Percentiles rank a stretch among this genome's conserved stretches.
Evolutionary conservation across 805 yeast genomes (phyloP).

Genomic region (Yamadazyma akitaensis): DNA sequence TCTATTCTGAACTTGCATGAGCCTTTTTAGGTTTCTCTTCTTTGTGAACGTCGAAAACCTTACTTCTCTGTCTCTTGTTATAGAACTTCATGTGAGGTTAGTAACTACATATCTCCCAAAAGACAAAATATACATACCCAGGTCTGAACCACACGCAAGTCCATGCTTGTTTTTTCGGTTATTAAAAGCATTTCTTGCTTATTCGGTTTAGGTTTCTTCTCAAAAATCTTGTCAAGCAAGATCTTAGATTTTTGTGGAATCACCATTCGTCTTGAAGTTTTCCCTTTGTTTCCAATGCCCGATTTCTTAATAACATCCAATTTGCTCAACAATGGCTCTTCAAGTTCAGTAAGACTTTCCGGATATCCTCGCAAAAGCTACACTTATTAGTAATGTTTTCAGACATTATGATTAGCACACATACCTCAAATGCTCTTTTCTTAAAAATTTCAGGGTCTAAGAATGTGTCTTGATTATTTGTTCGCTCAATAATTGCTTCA

Average conservation of each 20-base stretch:
- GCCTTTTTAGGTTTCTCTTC: too few relatives aligned
- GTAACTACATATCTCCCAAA: background rate
- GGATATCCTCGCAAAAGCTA: background rate
- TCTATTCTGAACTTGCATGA: too few relatives aligned
- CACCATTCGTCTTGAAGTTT: background rate
- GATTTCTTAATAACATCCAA: background rate
- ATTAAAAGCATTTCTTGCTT: background rate
- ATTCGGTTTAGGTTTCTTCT: background rate
- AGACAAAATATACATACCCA: background rate
- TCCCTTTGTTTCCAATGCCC: background rate
- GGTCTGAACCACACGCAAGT: background rate
- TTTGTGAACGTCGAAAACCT: background rate
- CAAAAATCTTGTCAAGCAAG: background rate
- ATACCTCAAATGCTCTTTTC: background rate
- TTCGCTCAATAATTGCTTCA: background rate
- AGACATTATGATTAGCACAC: background rate
- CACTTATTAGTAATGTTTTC: background rate
- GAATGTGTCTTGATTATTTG: background rate
- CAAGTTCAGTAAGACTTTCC: background rate
- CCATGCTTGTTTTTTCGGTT: background rate
- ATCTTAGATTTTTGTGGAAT: background rate
- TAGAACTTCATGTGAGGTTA: background rate
- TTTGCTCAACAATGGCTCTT: background rate
- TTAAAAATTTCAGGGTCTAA: background rate
- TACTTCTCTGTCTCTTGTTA: background rate